Conservation (phyloP, 2,329 filamentous ascomycete species). For the Botrytis paeoniae region DNA sequence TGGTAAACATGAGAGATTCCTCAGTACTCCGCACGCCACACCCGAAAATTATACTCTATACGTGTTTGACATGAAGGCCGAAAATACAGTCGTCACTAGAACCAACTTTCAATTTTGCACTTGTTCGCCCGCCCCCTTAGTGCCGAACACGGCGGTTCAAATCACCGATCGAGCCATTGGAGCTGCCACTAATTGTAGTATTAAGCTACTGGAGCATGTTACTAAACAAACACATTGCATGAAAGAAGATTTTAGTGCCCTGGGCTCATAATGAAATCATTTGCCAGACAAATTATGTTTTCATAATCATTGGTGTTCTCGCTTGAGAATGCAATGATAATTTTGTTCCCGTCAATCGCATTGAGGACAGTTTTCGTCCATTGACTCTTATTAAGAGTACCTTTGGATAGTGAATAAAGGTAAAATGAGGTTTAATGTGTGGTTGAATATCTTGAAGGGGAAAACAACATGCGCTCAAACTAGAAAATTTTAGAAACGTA, state of each 20-base stretch:
- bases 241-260: background rate
- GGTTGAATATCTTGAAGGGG: background rate
- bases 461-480: conserved; percentile 19
- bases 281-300: background rate
- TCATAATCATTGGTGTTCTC: background rate
- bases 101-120: background rate
- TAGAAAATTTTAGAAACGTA: conserved; percentile 45
- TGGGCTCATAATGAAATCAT: background rate
- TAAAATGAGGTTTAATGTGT: background rate
- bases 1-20: background rate
- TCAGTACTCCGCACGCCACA: background rate
- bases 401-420: background rate
- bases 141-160: background rate
- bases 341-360: background rate
- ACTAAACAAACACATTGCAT: conserved; percentile 3
- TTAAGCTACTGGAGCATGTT: background rate
- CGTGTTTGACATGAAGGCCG: background rate
- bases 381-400: too few species aligned
- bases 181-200: background rate
- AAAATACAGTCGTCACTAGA: conserved; percentile 1
- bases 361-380: background rate
- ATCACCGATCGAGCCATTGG: background rate
- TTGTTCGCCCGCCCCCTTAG: background rate
- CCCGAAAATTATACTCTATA: background rate
- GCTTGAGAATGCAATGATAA: background rate